Evolutionary conservation across 805 yeast genomes (phyloP), one percentile per base, ranked within the genome.

Genomic region (Cyberlindnera suaveolens): DNA sequence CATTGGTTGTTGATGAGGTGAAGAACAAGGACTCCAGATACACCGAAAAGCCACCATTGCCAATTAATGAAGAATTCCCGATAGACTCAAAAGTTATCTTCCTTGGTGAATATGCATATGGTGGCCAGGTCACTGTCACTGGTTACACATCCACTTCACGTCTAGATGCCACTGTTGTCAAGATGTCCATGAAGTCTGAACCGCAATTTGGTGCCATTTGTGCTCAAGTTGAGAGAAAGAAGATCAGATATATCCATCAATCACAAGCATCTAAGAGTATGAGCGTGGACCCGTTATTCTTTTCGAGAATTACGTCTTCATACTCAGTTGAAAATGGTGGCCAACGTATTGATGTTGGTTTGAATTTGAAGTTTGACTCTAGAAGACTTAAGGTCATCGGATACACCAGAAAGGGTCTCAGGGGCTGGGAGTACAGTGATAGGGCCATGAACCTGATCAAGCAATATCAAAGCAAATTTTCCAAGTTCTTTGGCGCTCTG

Each of bases 41-140:
- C 58, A 64, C 66, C 29, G 88, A 87, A 54, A 78, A 80, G 49
- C 78, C 82, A 1, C 87, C 97, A 3, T 57, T 77, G 31, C 88
- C 96, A 6, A 69, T 93, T 45, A 82, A 78, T 7, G 78, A 85
- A 49, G 97, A 91, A 61, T 93, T 75, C 63, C 97, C 97, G 16
- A 42, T 73, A 4, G 82, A 75, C 14, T 73, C 85, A 0, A 76
- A 78, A 40, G 90, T 81, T 23, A 77, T 91, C 8, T 86, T 86
- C 58, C 68, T 93, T 47, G 95, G 97, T 38, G 87, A 82, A 23
- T 79, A 80, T 62, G 95, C 90, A 2, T 93, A 87, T 60, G 98
- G 99, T 42, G 76, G 87, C 5, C 80, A 85, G 36, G 86, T 88
- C 5, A 68, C 68, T 18, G 75, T 85, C 36, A 74, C 74, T 38